phyloP scores from a whole-genome alignment of 306 rosid genomes.

The Medicago arabica region DNA sequence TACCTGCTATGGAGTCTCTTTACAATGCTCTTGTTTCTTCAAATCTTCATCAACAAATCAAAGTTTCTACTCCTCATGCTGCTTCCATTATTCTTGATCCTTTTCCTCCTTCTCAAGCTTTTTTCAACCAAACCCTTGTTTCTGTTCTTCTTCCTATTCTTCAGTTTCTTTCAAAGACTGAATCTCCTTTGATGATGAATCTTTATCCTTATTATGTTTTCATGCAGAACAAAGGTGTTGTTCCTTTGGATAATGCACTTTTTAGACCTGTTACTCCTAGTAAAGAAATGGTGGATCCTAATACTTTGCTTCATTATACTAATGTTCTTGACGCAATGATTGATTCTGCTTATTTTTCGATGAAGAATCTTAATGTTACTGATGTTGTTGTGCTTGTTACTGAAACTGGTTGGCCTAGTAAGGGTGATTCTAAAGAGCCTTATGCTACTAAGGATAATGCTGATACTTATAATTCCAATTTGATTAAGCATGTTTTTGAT shows the following conservation, averaged over 20 bases:
- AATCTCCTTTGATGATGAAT: conserved; percentile 93
- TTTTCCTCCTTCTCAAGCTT: conserved; percentile 94
- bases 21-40: conserved; percentile 84
- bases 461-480: conserved; percentile 82
- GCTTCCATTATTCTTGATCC: conserved; percentile 88
- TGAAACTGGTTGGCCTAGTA: conserved; percentile 94
- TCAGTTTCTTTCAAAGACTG: conserved; percentile 68
- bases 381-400: conserved; percentile 84
- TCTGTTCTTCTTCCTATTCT: conserved; percentile 62
- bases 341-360: conserved; percentile 86
- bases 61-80: conserved; percentile 84
- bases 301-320: conserved; percentile 87
- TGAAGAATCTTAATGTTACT: conserved; percentile 84
- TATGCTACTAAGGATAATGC: conserved; percentile 86
- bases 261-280: conserved; percentile 85
- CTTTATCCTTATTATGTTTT: conserved; percentile 90
- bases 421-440: conserved; percentile 87
- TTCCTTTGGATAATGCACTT: conserved; percentile 83
- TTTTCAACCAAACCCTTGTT: conserved; percentile 71
- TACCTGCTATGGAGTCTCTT: conserved; percentile 77
- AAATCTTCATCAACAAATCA: conserved; percentile 68
- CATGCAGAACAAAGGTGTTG: conserved; percentile 94
- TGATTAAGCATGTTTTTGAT: conserved; percentile 78
- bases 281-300: conserved; percentile 97
- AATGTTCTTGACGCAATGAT: conserved; percentile 91